A percentile compares a stretch with the other conserved stretches of the same genome.
phyloP scores from a whole-genome alignment of 2,329 filamentous ascomycete species.

The Lachnellula subtilissima region DNA sequence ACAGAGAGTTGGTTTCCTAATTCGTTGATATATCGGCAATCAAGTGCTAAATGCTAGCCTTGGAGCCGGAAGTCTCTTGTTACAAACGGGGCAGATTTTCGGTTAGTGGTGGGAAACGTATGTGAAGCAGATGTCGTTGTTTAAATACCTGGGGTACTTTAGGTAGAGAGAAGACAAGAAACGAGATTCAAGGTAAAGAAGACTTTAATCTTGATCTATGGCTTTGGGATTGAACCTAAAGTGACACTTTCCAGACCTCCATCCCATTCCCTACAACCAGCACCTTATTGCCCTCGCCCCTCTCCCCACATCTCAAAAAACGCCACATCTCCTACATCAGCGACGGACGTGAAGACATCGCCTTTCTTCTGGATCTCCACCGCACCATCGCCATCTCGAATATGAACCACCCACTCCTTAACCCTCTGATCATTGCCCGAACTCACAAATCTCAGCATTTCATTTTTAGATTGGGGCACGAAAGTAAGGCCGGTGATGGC shows the following conservation, averaged over 20 bases:
- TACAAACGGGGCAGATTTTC: background rate
- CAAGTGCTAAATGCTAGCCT: no score
- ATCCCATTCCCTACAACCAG: conserved; percentile 33
- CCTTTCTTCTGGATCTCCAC: conserved; percentile 39
- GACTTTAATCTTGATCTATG: background rate
- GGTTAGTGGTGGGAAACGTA: background rate
- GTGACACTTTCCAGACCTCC: conserved; percentile 27
- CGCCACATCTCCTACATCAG: conserved; percentile 51
- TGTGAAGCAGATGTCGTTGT: no score
- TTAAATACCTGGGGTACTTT: no score
- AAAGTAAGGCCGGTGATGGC: conserved; percentile 57
- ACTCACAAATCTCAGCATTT: conserved; percentile 36
- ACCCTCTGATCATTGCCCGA: conserved; percentile 59
- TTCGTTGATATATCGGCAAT: no score
- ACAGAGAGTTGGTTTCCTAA: no score
- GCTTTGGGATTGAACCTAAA: background rate
- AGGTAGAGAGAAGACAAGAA: background rate
- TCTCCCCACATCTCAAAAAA: conserved; percentile 1
- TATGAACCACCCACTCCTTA: conserved; percentile 44
- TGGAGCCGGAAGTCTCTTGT: no score
- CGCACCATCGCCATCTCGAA: conserved; percentile 5
- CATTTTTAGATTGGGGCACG: conserved; percentile 16
- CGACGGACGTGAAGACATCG: conserved; percentile 53
- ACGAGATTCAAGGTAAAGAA: background rate
- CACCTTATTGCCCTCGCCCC: conserved; percentile 13